A percentile compares a stretch with the other conserved stretches of the same genome.
phyloP scores from a whole-genome alignment of 768 basidiomycete species.

The Clavulina sp. region DNA sequence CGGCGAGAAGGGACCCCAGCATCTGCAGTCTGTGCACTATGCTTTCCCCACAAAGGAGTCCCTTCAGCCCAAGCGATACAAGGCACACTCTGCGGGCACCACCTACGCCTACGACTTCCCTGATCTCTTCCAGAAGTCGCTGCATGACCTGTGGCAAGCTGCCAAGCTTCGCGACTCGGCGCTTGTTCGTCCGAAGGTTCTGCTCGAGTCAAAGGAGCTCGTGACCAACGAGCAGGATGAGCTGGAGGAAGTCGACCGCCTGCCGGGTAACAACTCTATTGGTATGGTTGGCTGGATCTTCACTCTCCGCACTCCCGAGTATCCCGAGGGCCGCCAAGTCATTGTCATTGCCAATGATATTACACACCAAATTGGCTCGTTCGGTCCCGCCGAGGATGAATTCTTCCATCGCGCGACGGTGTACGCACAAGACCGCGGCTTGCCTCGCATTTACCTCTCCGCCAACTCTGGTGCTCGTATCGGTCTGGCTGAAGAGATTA shows the following conservation, averaged over 20 bases:
- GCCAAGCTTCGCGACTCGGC: slow-evolving; percentile 45
- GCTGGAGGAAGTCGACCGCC: slow-evolving; percentile 75
- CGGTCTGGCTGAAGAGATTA: slow-evolving; percentile 83
- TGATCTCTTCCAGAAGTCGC: slow-evolving; percentile 91
- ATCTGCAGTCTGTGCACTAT: slow-evolving; percentile 86
- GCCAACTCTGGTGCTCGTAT: slow-evolving; percentile 98
- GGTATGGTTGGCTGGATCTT: slow-evolving; percentile 99
- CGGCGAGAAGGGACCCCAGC: slow-evolving; percentile 91
- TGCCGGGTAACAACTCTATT: slow-evolving; percentile 84
- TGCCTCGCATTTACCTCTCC: slow-evolving; percentile 93
- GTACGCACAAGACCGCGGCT: slow-evolving; percentile 72
- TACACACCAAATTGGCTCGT: slow-evolving; percentile 96
- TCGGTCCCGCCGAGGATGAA: slow-evolving; percentile 87
- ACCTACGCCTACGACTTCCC: slow-evolving; percentile 99
- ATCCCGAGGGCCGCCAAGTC: slow-evolving; percentile 65
- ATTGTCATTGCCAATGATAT: slow-evolving; percentile 96
- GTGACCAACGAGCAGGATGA: slow-evolving; percentile 88
- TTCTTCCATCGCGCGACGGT: slow-evolving; percentile 93
- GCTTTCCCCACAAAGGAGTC: slow-evolving; percentile 96
- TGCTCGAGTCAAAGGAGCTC: slow-evolving; percentile 75
- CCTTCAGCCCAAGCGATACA: slow-evolving; percentile 95
- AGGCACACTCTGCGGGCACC: slow-evolving; percentile 94
- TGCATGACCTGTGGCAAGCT: slow-evolving; percentile 82
- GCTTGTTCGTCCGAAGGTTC: slow-evolving; percentile 53
- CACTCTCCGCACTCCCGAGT: slow-evolving; percentile 83